A percentile compares a stretch with the other conserved stretches of the same genome.
Evolutionary conservation across 495 filamentous ascomycete species (phyloP).

Genomic region (Schizothecium vesticola): DNA sequence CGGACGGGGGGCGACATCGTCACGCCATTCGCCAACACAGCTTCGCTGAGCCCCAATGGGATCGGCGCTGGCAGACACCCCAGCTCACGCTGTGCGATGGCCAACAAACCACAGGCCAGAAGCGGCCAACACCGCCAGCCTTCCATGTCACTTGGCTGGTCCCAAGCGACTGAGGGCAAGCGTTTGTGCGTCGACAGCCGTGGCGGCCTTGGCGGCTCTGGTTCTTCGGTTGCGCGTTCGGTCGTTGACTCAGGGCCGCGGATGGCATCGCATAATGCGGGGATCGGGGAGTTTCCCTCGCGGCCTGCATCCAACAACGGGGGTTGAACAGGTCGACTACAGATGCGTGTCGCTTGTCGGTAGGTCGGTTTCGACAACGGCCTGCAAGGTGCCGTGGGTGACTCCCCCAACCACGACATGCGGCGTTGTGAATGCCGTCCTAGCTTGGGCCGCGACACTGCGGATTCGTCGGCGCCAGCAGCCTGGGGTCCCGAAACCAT

Average conservation of each 20-base stretch:
- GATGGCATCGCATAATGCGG: constrained; percentile 4
- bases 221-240: constrained; percentile 2
- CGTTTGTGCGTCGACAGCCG: constrained; percentile 5
- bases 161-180: constrained; percentile 6
- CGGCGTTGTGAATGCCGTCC: neutral
- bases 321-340: neutral
- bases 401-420: constrained; percentile 3
- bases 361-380: constrained; percentile 7
- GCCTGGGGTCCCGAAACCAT: constrained; percentile 1
- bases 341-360: constrained; percentile 7
- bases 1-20: constrained; percentile 17
- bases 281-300: constrained; percentile 10
- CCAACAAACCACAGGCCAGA: constrained; percentile 6
- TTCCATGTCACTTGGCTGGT: constrained; percentile 1
- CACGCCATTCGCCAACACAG: constrained; percentile 30
- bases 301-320: constrained; percentile 7
- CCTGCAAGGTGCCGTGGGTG: neutral
- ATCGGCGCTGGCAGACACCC: constrained; percentile 18
- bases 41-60: constrained; percentile 30
- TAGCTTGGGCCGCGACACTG: constrained; percentile 12
- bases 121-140: neutral
- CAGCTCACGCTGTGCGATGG: neutral
- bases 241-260: neutral
- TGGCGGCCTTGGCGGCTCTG: constrained; percentile 1
- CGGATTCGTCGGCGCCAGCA: constrained; percentile 7